These are phyloP conservation scores for Aurantiochytrium sp. DNA, from an alignment of 108 stramenopile species.

Conservation along the genomic window DNA sequence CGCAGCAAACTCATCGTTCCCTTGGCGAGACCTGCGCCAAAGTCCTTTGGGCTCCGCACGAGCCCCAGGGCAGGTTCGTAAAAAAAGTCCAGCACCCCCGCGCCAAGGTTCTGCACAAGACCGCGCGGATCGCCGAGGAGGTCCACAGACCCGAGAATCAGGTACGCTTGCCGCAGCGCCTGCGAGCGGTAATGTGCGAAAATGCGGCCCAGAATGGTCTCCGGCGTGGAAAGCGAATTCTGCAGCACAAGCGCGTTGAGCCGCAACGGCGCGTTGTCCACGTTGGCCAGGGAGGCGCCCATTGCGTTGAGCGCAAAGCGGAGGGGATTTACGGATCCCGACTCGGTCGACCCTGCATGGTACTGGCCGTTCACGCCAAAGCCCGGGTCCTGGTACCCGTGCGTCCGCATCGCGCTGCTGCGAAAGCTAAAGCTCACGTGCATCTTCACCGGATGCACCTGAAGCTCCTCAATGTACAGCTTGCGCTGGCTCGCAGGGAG, in stretches of 20 bases:
- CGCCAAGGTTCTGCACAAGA: conserved; percentile 14
- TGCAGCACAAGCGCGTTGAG: conserved; percentile 5
- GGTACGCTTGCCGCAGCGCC: conserved; percentile 15
- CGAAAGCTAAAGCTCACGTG: conserved; percentile 30
- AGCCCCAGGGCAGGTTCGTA: conserved; percentile 23
- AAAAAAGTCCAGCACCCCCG: conserved; percentile 17
- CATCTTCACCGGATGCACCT: neutral
- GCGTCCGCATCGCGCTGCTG: neutral
- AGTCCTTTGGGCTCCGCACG: conserved; percentile 11
- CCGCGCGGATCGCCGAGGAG: conserved; percentile 3
- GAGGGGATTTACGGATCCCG: neutral
- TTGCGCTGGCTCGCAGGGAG: conserved; percentile 5
- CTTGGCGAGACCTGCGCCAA: conserved; percentile 10
- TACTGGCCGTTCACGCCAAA: neutral
- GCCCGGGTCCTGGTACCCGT: neutral
- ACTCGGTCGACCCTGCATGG: neutral
- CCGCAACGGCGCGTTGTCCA: conserved; percentile 11
- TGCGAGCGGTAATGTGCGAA: conserved; percentile 12
- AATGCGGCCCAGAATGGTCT: conserved; percentile 3
- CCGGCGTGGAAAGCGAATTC: neutral
- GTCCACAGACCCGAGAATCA: conserved; percentile 24
- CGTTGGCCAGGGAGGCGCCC: conserved; percentile 27
- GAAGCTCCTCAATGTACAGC: conserved; percentile 8
- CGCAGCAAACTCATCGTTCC: neutral
- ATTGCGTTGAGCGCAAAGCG: conserved; percentile 8